Evolutionary conservation across 140 eudicot species (phyloP), one percentile per base, ranked within the genome.

Genomic region (Stevia rebaudiana): DNA sequence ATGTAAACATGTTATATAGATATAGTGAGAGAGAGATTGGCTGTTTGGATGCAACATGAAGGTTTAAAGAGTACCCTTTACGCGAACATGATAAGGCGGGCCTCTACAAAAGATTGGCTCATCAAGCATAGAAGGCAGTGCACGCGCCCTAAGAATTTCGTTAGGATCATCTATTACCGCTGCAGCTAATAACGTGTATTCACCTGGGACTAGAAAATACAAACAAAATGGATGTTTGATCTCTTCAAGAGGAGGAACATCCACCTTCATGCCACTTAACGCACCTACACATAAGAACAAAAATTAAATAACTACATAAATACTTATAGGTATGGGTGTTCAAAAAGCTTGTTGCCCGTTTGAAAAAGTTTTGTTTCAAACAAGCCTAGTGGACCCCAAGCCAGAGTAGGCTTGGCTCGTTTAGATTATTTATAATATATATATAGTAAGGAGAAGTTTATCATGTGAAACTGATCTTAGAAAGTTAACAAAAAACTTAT

Each of bases 41-140:
- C 67, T 1, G 39, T 42, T 49, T 51, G 53, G 31, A 51, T 24
- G 63, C 48, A 51, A 64, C 66, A 65, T 35, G 53, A 74, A 74
- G 40, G 17, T 35, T 84, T 67, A 87, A 17, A 80, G 68, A 60
- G 89, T 78, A 47, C 98, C 98, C 73, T 68, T 79, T 36, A 92
- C 95, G 21, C 82, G 89, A 35, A 92, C 83, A 73, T 85, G 98
- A 73, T 82, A 88, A 4, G 98, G 98, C 3, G 98, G 96, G 6
- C 98, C 98, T 35, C 96, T 89, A 55, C 96, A 92, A 49, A 92
- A 77, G 61, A 92, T 83, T 4, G 98, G 95, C 74, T 92, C 98
- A 33, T 88, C 89, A 16, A 77, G 76, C 28, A 84, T 74, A 18
- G 71, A 76, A 74, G 81, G 64, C 64, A 77, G 83, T 0, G 95